phyloP scores from a whole-genome alignment of 1,139 yeast species.

The Eremothecium sinecaudum region DNA sequence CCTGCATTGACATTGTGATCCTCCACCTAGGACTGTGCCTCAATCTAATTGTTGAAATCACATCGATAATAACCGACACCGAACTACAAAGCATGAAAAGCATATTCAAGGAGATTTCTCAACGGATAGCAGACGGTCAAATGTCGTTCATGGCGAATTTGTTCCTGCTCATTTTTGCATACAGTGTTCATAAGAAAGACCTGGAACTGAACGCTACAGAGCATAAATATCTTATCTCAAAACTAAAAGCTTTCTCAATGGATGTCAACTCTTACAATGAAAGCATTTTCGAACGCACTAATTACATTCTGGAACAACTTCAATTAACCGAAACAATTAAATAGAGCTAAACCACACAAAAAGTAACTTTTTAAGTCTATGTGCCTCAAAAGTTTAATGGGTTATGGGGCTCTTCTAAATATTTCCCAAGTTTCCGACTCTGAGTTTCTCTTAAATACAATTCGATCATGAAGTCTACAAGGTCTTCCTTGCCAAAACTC shows the following conservation, averaged over 20 bases:
- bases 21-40: constrained; percentile 22
- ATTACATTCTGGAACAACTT: not conserved
- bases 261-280: constrained; percentile 8
- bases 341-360: too few relatives aligned
- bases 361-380: too few relatives aligned
- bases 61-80: not conserved
- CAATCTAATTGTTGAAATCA: constrained; percentile 11
- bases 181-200: not conserved
- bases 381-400: too few relatives aligned
- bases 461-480: constrained; percentile 83
- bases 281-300: constrained; percentile 6
- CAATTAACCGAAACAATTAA: too few relatives aligned
- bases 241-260: constrained; percentile 5
- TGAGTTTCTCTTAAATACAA: constrained; percentile 56
- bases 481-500: constrained; percentile 98
- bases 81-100: not conserved
- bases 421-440: constrained; percentile 50
- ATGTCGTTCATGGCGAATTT: constrained; percentile 7
- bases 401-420: constrained; percentile 65
- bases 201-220: constrained; percentile 3
- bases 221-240: not conserved
- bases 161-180: constrained; percentile 9
- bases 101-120: not conserved
- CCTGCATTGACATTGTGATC: constrained; percentile 10
- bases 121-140: not conserved